Conservation (phyloP, 306 rosid species). For the Cucurbita pepo region DNA sequence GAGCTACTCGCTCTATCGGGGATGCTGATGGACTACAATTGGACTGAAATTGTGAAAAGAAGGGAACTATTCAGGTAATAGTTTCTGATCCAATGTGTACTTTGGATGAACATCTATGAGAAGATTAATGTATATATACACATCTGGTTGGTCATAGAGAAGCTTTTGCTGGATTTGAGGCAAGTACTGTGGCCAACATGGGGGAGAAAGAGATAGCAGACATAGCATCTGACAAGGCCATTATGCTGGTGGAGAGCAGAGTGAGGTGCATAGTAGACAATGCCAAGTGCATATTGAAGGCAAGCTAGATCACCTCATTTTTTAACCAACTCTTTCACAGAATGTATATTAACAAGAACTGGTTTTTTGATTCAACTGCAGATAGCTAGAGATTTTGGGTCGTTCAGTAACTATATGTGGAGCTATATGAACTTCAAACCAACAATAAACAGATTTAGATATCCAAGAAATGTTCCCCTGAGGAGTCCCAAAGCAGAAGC, state of each 20-base stretch:
- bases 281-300: constrained; percentile 88
- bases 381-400: constrained; percentile 71
- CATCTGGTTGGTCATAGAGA: constrained; percentile 26
- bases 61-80: constrained; percentile 62
- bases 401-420: constrained; percentile 91
- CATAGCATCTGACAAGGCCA: constrained; percentile 50
- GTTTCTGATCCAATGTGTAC: not conserved
- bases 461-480: constrained; percentile 80
- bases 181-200: constrained; percentile 63
- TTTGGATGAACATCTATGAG: not conserved
- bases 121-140: not conserved
- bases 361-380: constrained; percentile 10
- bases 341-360: not conserved
- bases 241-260: constrained; percentile 61
- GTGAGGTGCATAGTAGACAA: constrained; percentile 78
- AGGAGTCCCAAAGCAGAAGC: constrained; percentile 80
- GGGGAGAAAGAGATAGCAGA: constrained; percentile 68
- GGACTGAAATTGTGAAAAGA: constrained; percentile 93
- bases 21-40: constrained; percentile 89
- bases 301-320: constrained; percentile 11
- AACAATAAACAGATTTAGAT: constrained; percentile 46
- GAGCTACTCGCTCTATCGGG: constrained; percentile 95
- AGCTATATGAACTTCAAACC: constrained; percentile 72
- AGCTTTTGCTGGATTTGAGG: constrained; percentile 71
- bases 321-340: not conserved